Evolutionary conservation across 2,329 filamentous ascomycete genomes (phyloP).

Genomic region (Trichoderma polysporum): DNA sequence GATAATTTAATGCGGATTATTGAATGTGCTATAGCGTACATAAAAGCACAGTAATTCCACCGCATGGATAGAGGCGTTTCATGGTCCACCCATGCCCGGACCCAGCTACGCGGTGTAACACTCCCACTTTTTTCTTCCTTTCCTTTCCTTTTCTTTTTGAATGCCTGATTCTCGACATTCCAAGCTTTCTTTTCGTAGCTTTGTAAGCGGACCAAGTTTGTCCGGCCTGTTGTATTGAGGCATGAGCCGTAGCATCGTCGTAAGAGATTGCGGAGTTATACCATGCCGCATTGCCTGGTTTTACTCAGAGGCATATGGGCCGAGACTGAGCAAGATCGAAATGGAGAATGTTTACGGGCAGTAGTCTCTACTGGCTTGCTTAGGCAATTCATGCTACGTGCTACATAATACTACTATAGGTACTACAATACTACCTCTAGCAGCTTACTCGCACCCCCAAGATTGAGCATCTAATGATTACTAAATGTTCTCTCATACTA

Average conservation of each 20-base stretch:
- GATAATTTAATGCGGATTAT: not conserved
- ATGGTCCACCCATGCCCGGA: not conserved
- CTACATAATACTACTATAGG: too few relatives aligned
- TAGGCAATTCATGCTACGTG: not conserved
- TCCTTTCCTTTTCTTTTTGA: not conserved
- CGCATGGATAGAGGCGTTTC: not conserved
- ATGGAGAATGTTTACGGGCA: not conserved
- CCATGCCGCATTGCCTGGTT: not conserved
- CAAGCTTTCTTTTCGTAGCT: not conserved
- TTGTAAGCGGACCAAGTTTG: not conserved
- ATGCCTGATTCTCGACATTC: not conserved
- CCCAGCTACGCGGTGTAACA: conserved; percentile 9
- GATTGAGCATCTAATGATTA: not conserved
- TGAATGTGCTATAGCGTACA: not conserved
- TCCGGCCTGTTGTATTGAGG: not conserved
- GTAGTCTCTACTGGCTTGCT: not conserved
- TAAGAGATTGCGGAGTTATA: not conserved
- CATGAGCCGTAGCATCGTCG: not conserved
- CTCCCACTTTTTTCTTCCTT: not conserved
- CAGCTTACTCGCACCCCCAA: not conserved
- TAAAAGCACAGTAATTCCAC: not conserved
- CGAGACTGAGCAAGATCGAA: not conserved
- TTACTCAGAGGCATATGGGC: not conserved
- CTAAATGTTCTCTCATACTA: not conserved
- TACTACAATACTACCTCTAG: not conserved